Evolutionary conservation across 441 rosid genomes (phyloP).

Genomic region (Adansonia madagascariensis): DNA sequence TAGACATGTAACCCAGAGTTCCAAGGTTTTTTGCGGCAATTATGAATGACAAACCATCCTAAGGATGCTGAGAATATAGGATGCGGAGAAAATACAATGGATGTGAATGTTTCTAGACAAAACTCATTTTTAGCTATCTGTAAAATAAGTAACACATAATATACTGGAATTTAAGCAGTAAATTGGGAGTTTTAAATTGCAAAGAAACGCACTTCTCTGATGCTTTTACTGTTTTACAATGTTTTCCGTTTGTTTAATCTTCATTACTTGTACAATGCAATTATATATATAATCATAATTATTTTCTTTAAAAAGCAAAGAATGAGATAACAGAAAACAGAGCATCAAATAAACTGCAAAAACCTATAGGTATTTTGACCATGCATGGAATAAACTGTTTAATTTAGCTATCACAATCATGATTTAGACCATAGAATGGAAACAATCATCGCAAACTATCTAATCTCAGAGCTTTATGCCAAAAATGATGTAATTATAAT

Average conservation of each 20-base stretch:
- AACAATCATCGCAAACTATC: not conserved
- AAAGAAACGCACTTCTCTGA: not conserved
- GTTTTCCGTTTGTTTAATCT: not conserved
- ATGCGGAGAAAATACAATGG: not conserved
- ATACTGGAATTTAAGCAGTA: constrained; percentile 7
- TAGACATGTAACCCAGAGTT: not conserved
- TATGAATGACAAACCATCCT: not conserved
- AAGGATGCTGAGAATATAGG: not conserved
- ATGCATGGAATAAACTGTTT: not conserved
- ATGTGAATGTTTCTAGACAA: not conserved
- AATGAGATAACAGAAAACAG: not conserved
- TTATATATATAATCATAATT: too few relatives aligned
- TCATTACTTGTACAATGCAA: not conserved
- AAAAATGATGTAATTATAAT: not conserved
- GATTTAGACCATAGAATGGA: not conserved
- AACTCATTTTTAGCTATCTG: not conserved
- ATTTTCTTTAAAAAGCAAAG: not conserved
- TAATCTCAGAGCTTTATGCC: not conserved
- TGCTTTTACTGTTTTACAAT: not conserved
- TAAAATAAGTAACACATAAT: not conserved
- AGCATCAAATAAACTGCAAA: not conserved
- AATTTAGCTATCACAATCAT: not conserved
- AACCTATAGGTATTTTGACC: not conserved
- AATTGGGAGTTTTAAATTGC: not conserved
- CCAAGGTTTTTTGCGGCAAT: not conserved